Evolutionary conservation across 192 early-diverging fungal genomes (phyloP).

Genomic region (Piromyces finnis): DNA sequence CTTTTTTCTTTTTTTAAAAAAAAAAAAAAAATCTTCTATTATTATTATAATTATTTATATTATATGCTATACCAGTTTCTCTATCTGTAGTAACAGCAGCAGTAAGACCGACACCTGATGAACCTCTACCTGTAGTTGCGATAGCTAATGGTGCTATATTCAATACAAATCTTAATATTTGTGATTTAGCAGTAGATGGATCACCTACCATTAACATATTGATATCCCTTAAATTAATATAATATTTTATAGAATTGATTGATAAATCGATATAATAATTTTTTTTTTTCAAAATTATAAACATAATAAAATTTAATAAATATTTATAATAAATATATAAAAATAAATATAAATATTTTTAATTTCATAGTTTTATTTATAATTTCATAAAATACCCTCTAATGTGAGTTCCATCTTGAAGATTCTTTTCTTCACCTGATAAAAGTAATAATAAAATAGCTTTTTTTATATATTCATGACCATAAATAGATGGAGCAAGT

Average conservation of each 20-base stretch:
- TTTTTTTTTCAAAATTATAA: too few relatives aligned
- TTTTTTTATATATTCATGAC: slow-evolving; percentile 46
- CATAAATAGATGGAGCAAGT: slow-evolving; percentile 62
- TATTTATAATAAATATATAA: too few relatives aligned
- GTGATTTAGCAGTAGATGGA: slow-evolving; percentile 97
- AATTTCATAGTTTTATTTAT: too few relatives aligned
- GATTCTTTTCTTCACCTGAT: slow-evolving; percentile 84
- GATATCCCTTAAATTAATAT: slow-evolving; percentile 54
- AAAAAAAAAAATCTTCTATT: too few relatives aligned
- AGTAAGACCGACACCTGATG: slow-evolving; percentile 92
- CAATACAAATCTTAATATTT: slow-evolving; percentile 85
- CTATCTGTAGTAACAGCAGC: slow-evolving; percentile 89
- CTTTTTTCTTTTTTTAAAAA: too few relatives aligned
- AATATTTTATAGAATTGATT: slow-evolving; percentile 1
- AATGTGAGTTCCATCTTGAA: slow-evolving; percentile 87
- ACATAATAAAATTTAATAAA: too few relatives aligned
- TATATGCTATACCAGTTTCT: slow-evolving; percentile 41
- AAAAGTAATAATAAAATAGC: slow-evolving; percentile 68
- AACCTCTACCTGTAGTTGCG: slow-evolving; percentile 90
- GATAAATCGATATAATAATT: too few relatives aligned
- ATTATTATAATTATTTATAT: too few relatives aligned
- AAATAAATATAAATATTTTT: too few relatives aligned
- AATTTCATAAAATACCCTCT: slow-evolving; percentile 36
- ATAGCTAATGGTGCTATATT: slow-evolving; percentile 92
- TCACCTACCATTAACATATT: slow-evolving; percentile 98